Evolutionary conservation across 352 stramenopile species (phyloP).

Genomic region (Phytophthora agathidicida): DNA sequence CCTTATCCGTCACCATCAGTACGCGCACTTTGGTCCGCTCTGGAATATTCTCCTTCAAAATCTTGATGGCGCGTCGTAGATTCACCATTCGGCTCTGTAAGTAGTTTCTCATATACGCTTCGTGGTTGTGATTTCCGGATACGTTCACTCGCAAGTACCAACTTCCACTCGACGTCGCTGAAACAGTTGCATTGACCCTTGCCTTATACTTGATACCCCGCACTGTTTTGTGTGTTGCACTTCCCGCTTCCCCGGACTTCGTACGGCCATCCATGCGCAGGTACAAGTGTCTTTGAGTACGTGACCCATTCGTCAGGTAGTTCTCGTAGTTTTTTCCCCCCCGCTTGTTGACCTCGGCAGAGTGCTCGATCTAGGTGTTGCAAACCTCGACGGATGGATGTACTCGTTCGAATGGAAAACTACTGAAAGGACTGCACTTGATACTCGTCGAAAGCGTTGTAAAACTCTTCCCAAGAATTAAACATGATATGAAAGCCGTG

Average conservation of each 20-base stretch:
- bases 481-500: not conserved
- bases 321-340: too few relatives aligned
- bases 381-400: too few relatives aligned
- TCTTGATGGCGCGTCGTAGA: not conserved
- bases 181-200: not conserved
- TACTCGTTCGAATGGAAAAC: conserved; percentile 1
- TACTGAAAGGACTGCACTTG: not conserved
- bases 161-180: not conserved
- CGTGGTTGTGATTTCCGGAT: not conserved
- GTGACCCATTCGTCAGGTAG: not conserved
- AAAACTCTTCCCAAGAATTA: not conserved
- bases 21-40: not conserved
- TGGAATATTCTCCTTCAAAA: conserved; percentile 17
- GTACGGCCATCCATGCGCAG: not conserved
- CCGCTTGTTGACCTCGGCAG: too few relatives aligned
- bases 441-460: not conserved
- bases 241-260: not conserved
- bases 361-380: too few relatives aligned
- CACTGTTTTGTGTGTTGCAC: not conserved
- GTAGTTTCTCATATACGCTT: conserved; percentile 1
- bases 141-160: conserved; percentile 1
- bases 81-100: conserved; percentile 3
- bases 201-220: not conserved
- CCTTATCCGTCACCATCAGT: conserved; percentile 14
- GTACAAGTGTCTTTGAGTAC: conserved; percentile 1